Conservation (phyloP, 2,329 filamentous ascomycete species). For the Aureobasidium uvarum region DNA sequence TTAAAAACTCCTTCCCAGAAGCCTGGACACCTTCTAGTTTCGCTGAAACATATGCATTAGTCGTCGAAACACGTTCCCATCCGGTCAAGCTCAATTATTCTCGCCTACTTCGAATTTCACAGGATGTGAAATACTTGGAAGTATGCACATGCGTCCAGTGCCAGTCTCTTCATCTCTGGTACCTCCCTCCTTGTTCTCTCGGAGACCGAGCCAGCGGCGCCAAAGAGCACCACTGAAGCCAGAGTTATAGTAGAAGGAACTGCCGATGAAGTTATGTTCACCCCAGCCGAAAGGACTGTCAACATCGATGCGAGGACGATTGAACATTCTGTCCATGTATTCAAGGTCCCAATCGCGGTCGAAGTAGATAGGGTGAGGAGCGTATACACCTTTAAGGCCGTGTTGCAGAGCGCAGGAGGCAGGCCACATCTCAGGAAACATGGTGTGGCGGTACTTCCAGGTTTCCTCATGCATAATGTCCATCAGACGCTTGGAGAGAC, state of each 20-base stretch:
- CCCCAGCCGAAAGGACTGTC: slow-evolving; percentile 53
- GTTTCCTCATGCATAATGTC: slow-evolving; percentile 78
- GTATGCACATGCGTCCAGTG: slow-evolving; percentile 49
- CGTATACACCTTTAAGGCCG: slow-evolving; percentile 74
- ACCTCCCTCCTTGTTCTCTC: slow-evolving; percentile 46
- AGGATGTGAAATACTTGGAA: slow-evolving; percentile 45
- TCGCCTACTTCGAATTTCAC: slow-evolving; percentile 47
- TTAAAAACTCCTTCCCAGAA: slow-evolving; percentile 1
- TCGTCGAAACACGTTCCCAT: background rate
- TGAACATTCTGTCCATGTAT: slow-evolving; percentile 50
- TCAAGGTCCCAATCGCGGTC: slow-evolving; percentile 66
- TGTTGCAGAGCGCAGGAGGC: slow-evolving; percentile 72
- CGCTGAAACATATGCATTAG: slow-evolving; percentile 15
- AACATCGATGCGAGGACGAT: slow-evolving; percentile 47
- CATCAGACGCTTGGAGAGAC: slow-evolving; percentile 68
- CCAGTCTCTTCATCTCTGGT: slow-evolving; percentile 39
- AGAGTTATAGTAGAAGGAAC: slow-evolving; percentile 53
- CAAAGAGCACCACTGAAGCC: slow-evolving; percentile 50
- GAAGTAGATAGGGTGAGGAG: slow-evolving; percentile 75
- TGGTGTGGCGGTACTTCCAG: slow-evolving; percentile 65
- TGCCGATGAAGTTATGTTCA: slow-evolving; percentile 53
- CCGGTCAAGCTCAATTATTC: background rate
- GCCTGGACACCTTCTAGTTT: slow-evolving; percentile 19
- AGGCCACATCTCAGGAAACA: slow-evolving; percentile 78
- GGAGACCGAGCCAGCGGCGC: slow-evolving; percentile 51